These are phyloP conservation scores for Sporothrix luriei DNA, from an alignment of 2,329 filamentous ascomycete species.

Conservation along the genomic window DNA sequence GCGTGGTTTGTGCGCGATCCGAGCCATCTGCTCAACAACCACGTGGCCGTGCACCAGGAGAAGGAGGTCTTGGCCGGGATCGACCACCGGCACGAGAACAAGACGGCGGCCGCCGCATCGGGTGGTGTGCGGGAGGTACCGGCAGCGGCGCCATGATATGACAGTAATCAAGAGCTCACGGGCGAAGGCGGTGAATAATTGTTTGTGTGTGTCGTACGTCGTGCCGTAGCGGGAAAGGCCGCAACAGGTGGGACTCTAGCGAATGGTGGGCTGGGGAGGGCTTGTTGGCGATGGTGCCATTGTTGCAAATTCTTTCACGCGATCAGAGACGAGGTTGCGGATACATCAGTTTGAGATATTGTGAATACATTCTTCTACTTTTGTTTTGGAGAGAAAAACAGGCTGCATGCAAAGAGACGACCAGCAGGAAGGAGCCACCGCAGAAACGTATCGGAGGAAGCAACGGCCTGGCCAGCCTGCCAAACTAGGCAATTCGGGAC, in stretches of 20 bases:
- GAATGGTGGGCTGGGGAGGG: background rate
- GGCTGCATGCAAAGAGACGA: background rate
- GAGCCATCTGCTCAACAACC: conserved; percentile 32
- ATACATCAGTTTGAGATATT: background rate
- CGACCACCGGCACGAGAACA: conserved; percentile 25
- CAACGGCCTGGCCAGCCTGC: background rate
- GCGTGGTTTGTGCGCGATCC: conserved; percentile 33
- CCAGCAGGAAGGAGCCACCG: background rate
- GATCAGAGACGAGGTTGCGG: no score
- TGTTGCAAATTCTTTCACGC: no score
- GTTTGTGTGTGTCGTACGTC: no score
- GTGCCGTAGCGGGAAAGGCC: background rate
- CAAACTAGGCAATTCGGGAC: conserved; percentile 2
- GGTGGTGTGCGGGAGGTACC: background rate
- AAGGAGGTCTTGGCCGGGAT: conserved; percentile 27
- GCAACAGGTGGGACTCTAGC: background rate
- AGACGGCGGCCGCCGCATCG: background rate
- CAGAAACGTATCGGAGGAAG: background rate
- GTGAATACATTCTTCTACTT: no score
- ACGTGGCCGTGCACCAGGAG: conserved; percentile 32
- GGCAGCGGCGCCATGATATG: background rate
- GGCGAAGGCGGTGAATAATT: background rate
- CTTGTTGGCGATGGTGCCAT: background rate
- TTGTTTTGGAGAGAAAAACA: no score
- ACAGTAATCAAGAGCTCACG: no score